Evolutionary conservation across 2,329 filamentous ascomycete genomes (phyloP).

Genomic region (Emergomyces pasteurianus): DNA sequence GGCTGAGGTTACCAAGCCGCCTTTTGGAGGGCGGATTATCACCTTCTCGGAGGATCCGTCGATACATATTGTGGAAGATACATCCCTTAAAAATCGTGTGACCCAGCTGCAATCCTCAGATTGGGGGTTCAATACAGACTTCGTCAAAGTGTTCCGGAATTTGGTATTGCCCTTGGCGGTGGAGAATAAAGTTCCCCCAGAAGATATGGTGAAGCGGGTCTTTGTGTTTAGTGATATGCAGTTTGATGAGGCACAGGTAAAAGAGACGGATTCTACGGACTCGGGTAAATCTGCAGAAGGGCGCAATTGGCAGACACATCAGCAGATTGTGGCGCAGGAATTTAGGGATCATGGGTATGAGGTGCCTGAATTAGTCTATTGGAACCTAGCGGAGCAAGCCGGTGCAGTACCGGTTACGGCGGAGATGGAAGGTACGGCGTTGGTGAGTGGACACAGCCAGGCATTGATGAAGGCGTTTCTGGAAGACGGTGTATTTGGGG

Average conservation of each 20-base stretch:
- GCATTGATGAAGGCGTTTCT: slow-evolving; percentile 47
- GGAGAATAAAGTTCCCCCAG: slow-evolving; percentile 37
- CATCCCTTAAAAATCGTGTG: slow-evolving; percentile 34
- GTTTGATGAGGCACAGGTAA: slow-evolving; percentile 33
- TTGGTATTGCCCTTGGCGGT: slow-evolving; percentile 45
- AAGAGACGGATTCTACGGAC: too few relatives aligned
- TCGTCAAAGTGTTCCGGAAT: slow-evolving; percentile 42
- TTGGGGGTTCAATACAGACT: slow-evolving; percentile 41
- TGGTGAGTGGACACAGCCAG: slow-evolving; percentile 23
- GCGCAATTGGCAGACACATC: slow-evolving; percentile 34
- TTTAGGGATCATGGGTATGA: slow-evolving; percentile 43
- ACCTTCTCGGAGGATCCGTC: slow-evolving; percentile 37
- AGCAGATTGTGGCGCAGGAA: slow-evolving; percentile 37
- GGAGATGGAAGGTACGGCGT: slow-evolving; percentile 8
- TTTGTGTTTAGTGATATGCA: slow-evolving; percentile 54
- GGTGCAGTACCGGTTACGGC: slow-evolving; percentile 5
- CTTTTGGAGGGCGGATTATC: slow-evolving; percentile 45
- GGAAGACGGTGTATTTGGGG: slow-evolving; percentile 31
- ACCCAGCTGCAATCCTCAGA: slow-evolving; percentile 15
- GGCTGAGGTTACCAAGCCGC: slow-evolving; percentile 40
- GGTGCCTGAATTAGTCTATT: slow-evolving; percentile 42
- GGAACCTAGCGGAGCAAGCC: slow-evolving; percentile 2
- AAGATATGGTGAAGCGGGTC: slow-evolving; percentile 50
- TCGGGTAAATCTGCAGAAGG: too few relatives aligned
- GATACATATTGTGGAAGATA: slow-evolving; percentile 30